Evolutionary conservation across 208 protist genomes (phyloP).

Genomic region (Giardia duodenalis): DNA sequence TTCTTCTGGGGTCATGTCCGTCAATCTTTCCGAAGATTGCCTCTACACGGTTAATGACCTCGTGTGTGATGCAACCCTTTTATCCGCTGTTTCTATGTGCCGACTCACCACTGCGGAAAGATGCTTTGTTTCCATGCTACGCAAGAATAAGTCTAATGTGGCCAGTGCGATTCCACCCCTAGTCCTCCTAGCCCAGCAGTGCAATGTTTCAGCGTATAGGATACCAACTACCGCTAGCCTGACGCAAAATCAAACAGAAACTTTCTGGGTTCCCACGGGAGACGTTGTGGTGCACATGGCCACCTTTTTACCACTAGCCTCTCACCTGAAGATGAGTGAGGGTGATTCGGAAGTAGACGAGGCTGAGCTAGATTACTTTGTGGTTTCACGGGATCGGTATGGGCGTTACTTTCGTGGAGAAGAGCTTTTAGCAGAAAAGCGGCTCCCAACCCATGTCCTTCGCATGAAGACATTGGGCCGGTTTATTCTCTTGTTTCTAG

Average conservation of each 20-base stretch:
- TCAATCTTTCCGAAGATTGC: too few relatives aligned
- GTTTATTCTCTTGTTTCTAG: neutral
- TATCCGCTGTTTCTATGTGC: too few relatives aligned
- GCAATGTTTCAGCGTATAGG: neutral
- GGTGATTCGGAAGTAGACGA: neutral
- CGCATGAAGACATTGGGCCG: neutral
- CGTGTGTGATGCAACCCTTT: too few relatives aligned
- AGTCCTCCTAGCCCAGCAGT: neutral
- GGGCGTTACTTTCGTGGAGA: neutral
- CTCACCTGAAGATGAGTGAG: too few relatives aligned
- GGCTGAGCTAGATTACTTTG: neutral
- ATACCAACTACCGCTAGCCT: neutral
- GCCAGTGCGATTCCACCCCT: too few relatives aligned
- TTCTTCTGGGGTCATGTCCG: too few relatives aligned
- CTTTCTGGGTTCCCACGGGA: neutral
- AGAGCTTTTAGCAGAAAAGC: neutral
- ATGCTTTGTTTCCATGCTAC: too few relatives aligned
- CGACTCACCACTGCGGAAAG: too few relatives aligned
- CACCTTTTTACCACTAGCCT: too few relatives aligned
- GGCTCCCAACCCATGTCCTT: neutral
- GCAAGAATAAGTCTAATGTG: too few relatives aligned
- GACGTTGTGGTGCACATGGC: neutral
- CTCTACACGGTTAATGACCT: too few relatives aligned
- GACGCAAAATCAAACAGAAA: neutral
- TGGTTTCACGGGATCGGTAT: neutral